phyloP scores from a whole-genome alignment of 805 yeast genomes.

The Ogataea populi-albae region DNA sequence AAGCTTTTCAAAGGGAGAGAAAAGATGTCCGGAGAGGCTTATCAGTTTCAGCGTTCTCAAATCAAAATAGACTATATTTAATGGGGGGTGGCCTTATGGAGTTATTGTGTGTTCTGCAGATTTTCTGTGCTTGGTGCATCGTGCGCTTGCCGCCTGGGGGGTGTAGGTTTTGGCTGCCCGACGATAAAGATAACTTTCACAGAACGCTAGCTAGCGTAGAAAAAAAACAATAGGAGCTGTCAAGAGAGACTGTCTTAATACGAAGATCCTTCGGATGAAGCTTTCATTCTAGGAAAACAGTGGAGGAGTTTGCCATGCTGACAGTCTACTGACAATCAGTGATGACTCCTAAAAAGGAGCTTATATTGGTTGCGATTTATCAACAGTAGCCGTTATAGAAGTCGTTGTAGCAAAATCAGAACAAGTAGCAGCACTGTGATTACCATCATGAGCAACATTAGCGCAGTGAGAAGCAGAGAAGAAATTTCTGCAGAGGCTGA shows the following conservation, averaged over 20 bases:
- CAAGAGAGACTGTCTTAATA: background rate
- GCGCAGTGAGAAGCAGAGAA: constrained; percentile 5
- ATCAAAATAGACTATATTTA: too few relatives aligned
- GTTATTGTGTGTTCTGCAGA: too few relatives aligned
- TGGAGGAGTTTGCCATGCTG: background rate
- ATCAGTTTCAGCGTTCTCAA: too few relatives aligned
- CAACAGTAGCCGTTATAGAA: background rate
- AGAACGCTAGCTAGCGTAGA: too few relatives aligned
- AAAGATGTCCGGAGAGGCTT: too few relatives aligned
- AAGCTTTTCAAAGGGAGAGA: too few relatives aligned
- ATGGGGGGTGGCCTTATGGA: too few relatives aligned
- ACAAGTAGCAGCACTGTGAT: background rate
- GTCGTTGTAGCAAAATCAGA: background rate
- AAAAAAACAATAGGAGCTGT: background rate
- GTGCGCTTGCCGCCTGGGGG: too few relatives aligned
- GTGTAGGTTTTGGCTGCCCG: too few relatives aligned
- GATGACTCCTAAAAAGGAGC: background rate
- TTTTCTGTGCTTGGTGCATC: too few relatives aligned
- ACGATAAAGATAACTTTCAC: too few relatives aligned
- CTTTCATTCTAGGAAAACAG: background rate
- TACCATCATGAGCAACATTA: constrained; percentile 1
- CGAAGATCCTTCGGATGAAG: constrained; percentile 1
- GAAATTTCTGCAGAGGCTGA: constrained; percentile 7
- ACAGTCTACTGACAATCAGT: background rate
- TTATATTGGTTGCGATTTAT: background rate